Percentiles rank a stretch among this genome's conserved stretches.
phyloP scores from a whole-genome alignment of 1,284 basidiomycete species.

The Cerioporus squamosus region DNA sequence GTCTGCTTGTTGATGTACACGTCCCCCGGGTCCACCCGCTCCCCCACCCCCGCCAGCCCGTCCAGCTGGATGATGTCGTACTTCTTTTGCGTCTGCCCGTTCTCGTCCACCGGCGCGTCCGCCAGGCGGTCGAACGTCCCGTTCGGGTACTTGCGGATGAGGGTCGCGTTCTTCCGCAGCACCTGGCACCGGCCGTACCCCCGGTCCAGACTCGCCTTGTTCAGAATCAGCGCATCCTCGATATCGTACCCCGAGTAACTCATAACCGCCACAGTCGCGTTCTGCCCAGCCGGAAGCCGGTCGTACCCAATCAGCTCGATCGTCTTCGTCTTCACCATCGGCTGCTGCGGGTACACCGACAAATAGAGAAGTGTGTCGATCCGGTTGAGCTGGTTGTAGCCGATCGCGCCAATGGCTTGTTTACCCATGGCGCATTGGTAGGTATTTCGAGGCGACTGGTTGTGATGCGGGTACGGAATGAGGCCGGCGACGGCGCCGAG shows the following conservation, averaged over 20 bases:
- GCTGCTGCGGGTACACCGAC: conserved; percentile 98
- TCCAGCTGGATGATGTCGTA: conserved; percentile 92
- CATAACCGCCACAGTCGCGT: conserved; percentile 99
- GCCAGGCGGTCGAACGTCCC: conserved; percentile 97
- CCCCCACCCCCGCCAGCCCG: conserved; percentile 94
- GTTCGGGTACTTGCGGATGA: conserved; percentile 96
- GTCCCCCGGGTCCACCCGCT: conserved; percentile 91
- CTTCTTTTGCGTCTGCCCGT: conserved; percentile 77
- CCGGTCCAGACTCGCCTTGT: conserved; percentile 95
- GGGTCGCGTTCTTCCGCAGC: conserved; percentile 92
- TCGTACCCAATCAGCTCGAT: conserved; percentile 98
- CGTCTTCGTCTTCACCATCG: conserved; percentile 99
- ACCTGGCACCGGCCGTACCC: conserved; percentile 99
- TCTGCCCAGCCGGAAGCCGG: conserved; percentile 96
- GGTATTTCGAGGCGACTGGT: conserved; percentile 98
- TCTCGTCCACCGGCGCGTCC: conserved; percentile 88
- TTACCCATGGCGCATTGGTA: conserved; percentile 99
- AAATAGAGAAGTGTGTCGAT: conserved; percentile 99
- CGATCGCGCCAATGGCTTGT: conserved; percentile 99
- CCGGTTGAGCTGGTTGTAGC: conserved; percentile 96
- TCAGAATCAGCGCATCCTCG: conserved; percentile 97
- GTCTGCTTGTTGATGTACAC: conserved; percentile 98
- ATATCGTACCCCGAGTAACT: conserved; percentile 99
- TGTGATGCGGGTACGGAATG: conserved; percentile 99
- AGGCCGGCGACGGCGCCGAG: conserved; percentile 97